phyloP scores from a whole-genome alignment of 208 protist genomes.

The Leishmania braziliensis region DNA sequence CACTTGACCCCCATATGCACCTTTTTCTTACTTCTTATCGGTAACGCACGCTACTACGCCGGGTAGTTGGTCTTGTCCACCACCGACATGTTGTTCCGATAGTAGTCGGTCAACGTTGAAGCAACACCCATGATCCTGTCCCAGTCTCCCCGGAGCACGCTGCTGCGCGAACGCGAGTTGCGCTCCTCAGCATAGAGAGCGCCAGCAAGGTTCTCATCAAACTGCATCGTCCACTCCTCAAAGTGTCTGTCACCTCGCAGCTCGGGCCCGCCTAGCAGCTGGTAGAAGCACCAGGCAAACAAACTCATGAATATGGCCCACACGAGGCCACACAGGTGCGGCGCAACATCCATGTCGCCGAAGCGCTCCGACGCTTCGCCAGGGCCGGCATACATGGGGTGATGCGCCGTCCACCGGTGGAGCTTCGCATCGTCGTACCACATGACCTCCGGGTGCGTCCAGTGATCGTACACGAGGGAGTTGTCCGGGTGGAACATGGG shows the following conservation, averaged over 20 bases:
- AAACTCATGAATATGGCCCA: conserved; percentile 35
- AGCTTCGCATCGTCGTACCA: conserved; percentile 93
- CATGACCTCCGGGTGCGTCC: conserved; percentile 91
- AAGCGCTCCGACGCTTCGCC: conserved; percentile 85
- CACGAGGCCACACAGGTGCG: conserved; percentile 58
- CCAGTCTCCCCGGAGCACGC: conserved; percentile 76
- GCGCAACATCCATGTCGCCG: conserved; percentile 84
- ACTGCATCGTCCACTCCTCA: conserved; percentile 65
- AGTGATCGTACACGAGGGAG: conserved; percentile 91
- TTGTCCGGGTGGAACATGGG: conserved; percentile 90
- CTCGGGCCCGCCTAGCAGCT: conserved; percentile 47
- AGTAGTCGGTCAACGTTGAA: conserved; percentile 40
- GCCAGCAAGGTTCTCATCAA: conserved; percentile 68
- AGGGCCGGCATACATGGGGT: conserved; percentile 79
- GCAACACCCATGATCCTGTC: conserved; percentile 74
- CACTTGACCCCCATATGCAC: too few relatives aligned
- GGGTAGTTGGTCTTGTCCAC: conserved; percentile 49
- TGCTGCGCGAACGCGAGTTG: conserved; percentile 61
- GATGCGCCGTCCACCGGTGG: conserved; percentile 83
- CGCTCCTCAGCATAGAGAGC: conserved; percentile 83
- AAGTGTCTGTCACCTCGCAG: conserved; percentile 63
- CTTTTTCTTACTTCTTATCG: not conserved
- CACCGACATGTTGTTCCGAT: conserved; percentile 50
- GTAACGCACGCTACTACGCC: not conserved
- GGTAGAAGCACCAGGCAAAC: conserved; percentile 53